Evolutionary conservation across 768 basidiomycete species (phyloP), one percentile per base, ranked within the genome.

Genomic region (Lactifluus pinguis): DNA sequence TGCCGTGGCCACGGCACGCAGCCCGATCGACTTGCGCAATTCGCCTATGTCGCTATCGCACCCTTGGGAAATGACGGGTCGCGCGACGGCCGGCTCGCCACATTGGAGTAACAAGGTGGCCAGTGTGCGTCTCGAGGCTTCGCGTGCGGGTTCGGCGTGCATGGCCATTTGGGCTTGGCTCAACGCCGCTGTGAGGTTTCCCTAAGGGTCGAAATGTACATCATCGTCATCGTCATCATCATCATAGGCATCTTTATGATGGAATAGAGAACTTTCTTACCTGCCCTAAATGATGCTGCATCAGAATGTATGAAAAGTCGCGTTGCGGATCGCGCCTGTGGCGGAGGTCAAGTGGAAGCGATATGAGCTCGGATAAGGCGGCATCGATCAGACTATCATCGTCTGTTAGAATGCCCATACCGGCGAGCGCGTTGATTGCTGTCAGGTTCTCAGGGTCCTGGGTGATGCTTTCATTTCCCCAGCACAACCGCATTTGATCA

Each of bases 381-480:
- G 93, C 94, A 69, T 95, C 91, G 29, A 94, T 79, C 19, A 97
- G 79, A 39, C 79, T 80, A 38, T 87, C 84, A 67, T 95, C 93
- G 38, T 79, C 77, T 3, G 86, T 86, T 55, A 94, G 73, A 57
- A 93, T 84, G 11, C 91, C 93, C 83, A 97, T 92, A n/a, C 88
- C 89, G 0, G 89, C 89, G 1, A 98, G 80, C 0, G 85, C 80
- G 49, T 87, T 89, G 70, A 95, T 88, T 1, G 91, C 92, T 56
- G 80, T 77, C 53, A 93, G 70, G 68, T 94, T 91, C 62, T 87
- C 87, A 0, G 86, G 80, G 69, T 95, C 89, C 29, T 78, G 72
- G 0, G 85, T 78, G 64, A 97, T 87, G 67, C 94, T 95, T 65
- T 19, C 1, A 38, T 11, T 38, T 55, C 30, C 50, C 32, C 9